Evolutionary conservation across 1,284 basidiomycete species (phyloP).

Genomic region (Neotropicomus parvogracilis): DNA sequence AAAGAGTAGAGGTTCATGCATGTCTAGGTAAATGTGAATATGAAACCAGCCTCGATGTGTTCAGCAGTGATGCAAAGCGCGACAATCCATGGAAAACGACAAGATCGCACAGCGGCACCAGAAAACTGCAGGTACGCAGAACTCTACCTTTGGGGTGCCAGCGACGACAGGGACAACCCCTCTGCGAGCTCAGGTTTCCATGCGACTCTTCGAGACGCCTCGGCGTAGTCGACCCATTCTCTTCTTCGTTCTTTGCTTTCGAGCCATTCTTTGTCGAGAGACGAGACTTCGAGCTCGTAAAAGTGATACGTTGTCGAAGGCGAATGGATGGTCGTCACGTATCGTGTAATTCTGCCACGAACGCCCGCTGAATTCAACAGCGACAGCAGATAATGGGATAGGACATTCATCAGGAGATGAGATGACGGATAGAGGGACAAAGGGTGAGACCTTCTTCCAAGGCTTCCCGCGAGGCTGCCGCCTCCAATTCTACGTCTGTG

Average conservation of each 20-base stretch:
- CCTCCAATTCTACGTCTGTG: constrained; percentile 72
- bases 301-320: constrained; percentile 80
- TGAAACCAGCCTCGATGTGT: constrained; percentile 18
- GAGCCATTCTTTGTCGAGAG: constrained; percentile 72
- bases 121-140: constrained; percentile 1
- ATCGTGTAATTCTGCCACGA: constrained; percentile 73
- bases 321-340: constrained; percentile 72
- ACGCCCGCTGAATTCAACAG: constrained; percentile 62
- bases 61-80: constrained; percentile 9
- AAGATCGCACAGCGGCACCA: constrained; percentile 13
- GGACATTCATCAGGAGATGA: constrained; percentile 60
- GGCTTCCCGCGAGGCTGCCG: constrained; percentile 82
- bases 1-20: constrained; percentile 26
- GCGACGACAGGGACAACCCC: constrained; percentile 62
- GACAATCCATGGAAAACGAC: constrained; percentile 9
- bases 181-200: constrained; percentile 80
- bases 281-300: constrained; percentile 76
- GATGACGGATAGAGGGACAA: constrained; percentile 72
- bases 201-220: constrained; percentile 64
- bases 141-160: constrained; percentile 48
- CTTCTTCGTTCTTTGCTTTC: constrained; percentile 70
- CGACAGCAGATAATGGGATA: constrained; percentile 39
- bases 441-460: constrained; percentile 88
- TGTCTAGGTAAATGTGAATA: constrained; percentile 20
- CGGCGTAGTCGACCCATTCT: constrained; percentile 82